These are phyloP conservation scores for Plantago coronopus DNA, from an alignment of 305 asterid genomes.

Conservation along the genomic window DNA sequence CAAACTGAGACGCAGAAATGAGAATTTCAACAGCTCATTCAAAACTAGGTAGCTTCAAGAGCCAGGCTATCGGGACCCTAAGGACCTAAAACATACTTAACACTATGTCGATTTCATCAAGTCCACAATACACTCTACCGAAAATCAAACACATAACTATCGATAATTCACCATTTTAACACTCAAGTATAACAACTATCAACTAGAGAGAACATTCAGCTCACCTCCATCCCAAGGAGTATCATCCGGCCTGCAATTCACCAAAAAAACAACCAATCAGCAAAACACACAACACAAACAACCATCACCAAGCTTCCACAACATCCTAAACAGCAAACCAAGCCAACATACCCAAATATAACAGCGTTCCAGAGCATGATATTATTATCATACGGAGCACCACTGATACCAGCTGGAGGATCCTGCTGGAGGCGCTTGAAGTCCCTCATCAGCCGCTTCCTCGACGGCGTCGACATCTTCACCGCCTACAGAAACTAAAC, in stretches of 20 bases:
- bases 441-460: constrained; percentile 89
- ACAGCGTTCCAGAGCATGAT: constrained; percentile 94
- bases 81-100: too few relatives aligned
- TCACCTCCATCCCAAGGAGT: constrained; percentile 93
- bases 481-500: constrained; percentile 34
- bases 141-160: too few relatives aligned
- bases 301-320: not conserved
- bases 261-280: constrained; percentile 19
- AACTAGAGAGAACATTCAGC: not conserved
- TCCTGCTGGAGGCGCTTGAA: constrained; percentile 82
- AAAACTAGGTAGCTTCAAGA: too few relatives aligned
- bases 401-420: constrained; percentile 86
- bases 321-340: not conserved
- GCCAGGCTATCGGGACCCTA: too few relatives aligned
- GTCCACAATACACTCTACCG: too few relatives aligned
- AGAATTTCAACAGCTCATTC: too few relatives aligned
- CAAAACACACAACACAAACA: constrained; percentile 2
- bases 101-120: too few relatives aligned
- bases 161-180: too few relatives aligned
- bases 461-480: constrained; percentile 79
- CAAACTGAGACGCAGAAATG: too few relatives aligned
- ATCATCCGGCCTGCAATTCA: constrained; percentile 64
- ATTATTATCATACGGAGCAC: constrained; percentile 72
- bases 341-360: constrained; percentile 58
- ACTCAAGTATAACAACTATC: too few relatives aligned